Evolutionary conservation across 2,329 filamentous ascomycete species (phyloP), one percentile per base, ranked within the genome.

Genomic region (Lachnellula cervina): DNA sequence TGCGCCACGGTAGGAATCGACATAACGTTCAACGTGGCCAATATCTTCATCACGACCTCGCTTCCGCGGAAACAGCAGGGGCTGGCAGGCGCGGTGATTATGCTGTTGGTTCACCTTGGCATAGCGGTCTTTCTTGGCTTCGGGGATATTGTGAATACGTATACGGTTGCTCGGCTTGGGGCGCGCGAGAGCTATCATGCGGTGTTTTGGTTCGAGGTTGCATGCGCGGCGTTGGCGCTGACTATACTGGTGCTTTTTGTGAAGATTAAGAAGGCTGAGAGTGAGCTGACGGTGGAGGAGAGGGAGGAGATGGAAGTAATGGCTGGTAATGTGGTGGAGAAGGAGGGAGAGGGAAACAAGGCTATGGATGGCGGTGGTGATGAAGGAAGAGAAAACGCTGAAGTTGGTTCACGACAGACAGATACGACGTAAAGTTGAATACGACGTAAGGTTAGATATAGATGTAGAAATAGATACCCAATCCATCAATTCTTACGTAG

Each of bases 11-110:
- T 91, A 35, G 87, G 86, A 17, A 83, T 91, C 57, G 89, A 93
- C 65, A 83, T 91, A 53, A 83, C 83, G 6, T 91, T 86, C 72
- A 90, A 87, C 66, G 80, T 91, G 1, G 81, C 84, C 17, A 91
- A 88, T 64, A 80, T 92, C 57, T 92, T 89, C 71, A 87, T 90
- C 68, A 90, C 87, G 0, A 90, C 87, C 0, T 81, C 80, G 14
- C 75, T 91, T 59, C 86, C 88, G 0, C 76, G 76, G 4, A 77
- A 80, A 13, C 77, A 83, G 49, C 89, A 93, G 68, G 88, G 87
- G 0, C 75, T 90, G 0, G 88, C 87, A 0, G 87, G 88, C 1
- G 87, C 83, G 0, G 70, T 91, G 46, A 84, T 88, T 65, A 90
- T 88, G 71, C 84, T 81, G 48, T 71, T 90, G 2, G 68, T 90